A percentile compares a stretch with the other conserved stretches of the same genome.
phyloP scores from a whole-genome alignment of 805 yeast species.

The Phaffomyces thermotolerans region DNA sequence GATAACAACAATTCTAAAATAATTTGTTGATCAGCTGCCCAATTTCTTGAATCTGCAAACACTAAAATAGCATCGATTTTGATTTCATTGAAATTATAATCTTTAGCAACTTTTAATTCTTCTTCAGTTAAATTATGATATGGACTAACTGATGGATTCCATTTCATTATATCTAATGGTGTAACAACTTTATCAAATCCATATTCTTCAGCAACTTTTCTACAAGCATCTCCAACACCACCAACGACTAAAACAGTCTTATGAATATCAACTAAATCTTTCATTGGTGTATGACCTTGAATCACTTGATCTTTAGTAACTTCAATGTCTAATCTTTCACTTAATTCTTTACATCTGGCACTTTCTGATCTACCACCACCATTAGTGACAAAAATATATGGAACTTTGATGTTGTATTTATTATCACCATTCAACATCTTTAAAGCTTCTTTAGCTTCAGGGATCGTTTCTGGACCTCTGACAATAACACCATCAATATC shows the following conservation, averaged over 20 bases:
- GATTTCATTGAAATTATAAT: conserved; percentile 59
- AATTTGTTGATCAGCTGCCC: conserved; percentile 92
- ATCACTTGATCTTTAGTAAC: conserved; percentile 75
- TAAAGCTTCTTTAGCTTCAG: conserved; percentile 71
- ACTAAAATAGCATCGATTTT: conserved; percentile 77
- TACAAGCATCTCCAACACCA: conserved; percentile 79
- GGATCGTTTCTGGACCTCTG: conserved; percentile 77
- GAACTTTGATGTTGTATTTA: conserved; percentile 68
- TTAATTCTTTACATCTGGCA: conserved; percentile 65
- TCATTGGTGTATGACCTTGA: conserved; percentile 94
- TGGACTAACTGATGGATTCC: conserved; percentile 84
- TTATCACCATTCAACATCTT: conserved; percentile 70
- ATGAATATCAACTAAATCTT: conserved; percentile 60
- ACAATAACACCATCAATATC: conserved; percentile 91
- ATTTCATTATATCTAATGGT: conserved; percentile 74
- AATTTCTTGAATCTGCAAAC: conserved; percentile 86
- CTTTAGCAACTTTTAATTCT: conserved; percentile 45
- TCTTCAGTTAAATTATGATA: conserved; percentile 74
- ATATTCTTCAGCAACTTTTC: conserved; percentile 74
- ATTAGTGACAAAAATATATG: conserved; percentile 80
- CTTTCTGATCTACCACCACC: conserved; percentile 87
- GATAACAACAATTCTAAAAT: conserved; percentile 74
- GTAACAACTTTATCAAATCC: conserved; percentile 80
- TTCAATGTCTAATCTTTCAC: conserved; percentile 49
- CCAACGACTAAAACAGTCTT: conserved; percentile 81